phyloP scores from a whole-genome alignment of 2,329 filamentous ascomycete genomes.

The Lachnellula arida region DNA sequence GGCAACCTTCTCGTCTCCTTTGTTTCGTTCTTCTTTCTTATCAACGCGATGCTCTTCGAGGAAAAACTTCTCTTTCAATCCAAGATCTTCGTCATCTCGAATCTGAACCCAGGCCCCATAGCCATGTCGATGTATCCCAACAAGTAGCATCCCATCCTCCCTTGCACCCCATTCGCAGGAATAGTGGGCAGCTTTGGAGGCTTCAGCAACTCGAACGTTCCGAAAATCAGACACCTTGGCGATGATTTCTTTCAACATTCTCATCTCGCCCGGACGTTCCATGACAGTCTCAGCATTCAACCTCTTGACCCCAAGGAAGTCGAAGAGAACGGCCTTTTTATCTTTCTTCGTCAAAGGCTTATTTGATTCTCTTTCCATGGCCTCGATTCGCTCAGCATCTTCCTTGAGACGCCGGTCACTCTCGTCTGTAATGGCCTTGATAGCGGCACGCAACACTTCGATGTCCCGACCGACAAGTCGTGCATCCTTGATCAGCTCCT shows the following conservation, averaged over 20 bases:
- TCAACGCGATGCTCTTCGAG: slow-evolving; percentile 97
- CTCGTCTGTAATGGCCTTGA: slow-evolving; percentile 63
- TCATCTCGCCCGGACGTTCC: slow-evolving; percentile 85
- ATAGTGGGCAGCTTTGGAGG: slow-evolving; percentile 88
- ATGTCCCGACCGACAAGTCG: slow-evolving; percentile 77
- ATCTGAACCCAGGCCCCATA: slow-evolving; percentile 96
- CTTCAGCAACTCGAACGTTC: slow-evolving; percentile 83
- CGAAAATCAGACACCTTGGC: slow-evolving; percentile 62
- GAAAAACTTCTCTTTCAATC: slow-evolving; percentile 86
- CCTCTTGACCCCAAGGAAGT: slow-evolving; percentile 88
- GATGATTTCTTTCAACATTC: slow-evolving; percentile 72
- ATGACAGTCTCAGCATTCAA: slow-evolving; percentile 94
- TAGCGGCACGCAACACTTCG: slow-evolving; percentile 69
- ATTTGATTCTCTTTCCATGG: slow-evolving; percentile 64
- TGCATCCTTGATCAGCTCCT: slow-evolving; percentile 84
- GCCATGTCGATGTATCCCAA: slow-evolving; percentile 88
- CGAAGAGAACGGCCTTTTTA: slow-evolving; percentile 92
- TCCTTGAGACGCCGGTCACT: slow-evolving; percentile 71
- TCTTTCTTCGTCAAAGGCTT: slow-evolving; percentile 93
- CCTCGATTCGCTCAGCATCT: slow-evolving; percentile 59
- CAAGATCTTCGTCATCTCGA: slow-evolving; percentile 83
- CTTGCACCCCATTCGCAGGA: slow-evolving; percentile 86
- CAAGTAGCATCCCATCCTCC: slow-evolving; percentile 94
- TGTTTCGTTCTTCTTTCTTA: slow-evolving; percentile 88
- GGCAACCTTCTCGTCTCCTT: slow-evolving; percentile 63